Base-by-base conservation (phyloP, 306 rosid species). In the Dalbergia oliveri region DNA sequence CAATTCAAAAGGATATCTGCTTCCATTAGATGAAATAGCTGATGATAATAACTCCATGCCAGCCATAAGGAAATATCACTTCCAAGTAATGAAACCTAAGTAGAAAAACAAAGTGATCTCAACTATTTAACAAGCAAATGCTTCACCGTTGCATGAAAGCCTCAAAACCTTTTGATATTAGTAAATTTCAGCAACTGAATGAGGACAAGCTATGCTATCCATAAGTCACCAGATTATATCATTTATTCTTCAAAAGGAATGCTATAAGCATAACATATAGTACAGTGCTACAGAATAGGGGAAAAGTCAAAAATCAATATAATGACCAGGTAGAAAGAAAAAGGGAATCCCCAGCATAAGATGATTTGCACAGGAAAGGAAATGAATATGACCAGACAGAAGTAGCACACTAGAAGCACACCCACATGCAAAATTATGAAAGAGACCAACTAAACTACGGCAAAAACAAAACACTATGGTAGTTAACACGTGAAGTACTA, bases 71-170 rank as follows among this genome's bases (percentile, higher is more conserved):
- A 72, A 16, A 67, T 47, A 63, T 26, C 8, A 63, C 23, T 45
- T 69, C 33, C 71, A 82, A 62, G 66, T 43, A 60, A 51, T 47
- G 16, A n/a, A 63, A 81, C 61, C 65, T 11, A 73, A 23, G n/a
- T n/a, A n/a, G 35, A 73, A 71, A 65, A 44, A 59, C 31, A 62
- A 15, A 82, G 26, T 68, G 45, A 44, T 61, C 21, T 54, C 43
- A 21, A 77, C 56, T 53, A 37, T 66, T 77, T n/a, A 61, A 57
- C 23, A 23, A 73, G 45, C 45, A 68, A 67, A 85, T 67, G 76
- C 47, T 11, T 65, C 72, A 53, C 35, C 58, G 51, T 76, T 49
- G 61, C 72, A 76, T 41, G 66, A 12, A 79, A 79, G 11, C 56
- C 44, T 53, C 73, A 21, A 19, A 73, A 83, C 35, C 10, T 67